These are phyloP conservation scores for Albugo laibachii DNA, from an alignment of 352 stramenopile species.

Conservation along the genomic window DNA sequence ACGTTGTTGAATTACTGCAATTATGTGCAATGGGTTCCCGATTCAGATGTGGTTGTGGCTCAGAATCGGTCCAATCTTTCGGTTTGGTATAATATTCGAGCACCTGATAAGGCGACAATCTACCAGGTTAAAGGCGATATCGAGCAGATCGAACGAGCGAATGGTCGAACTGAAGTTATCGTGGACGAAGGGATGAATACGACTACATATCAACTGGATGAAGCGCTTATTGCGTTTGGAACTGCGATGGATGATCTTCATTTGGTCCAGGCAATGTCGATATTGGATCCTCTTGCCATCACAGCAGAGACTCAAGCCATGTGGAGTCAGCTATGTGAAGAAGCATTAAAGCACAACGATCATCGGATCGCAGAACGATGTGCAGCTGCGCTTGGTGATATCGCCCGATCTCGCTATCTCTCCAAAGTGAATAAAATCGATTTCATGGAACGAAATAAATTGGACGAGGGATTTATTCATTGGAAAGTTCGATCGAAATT, in stretches of 20 bases:
- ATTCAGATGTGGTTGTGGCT: slow-evolving; percentile 88
- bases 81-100: slow-evolving; percentile 92
- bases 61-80: slow-evolving; percentile 84
- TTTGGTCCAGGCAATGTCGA: slow-evolving; percentile 81
- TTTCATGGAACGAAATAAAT: slow-evolving; percentile 50
- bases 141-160: slow-evolving; percentile 85
- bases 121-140: slow-evolving; percentile 91
- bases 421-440: slow-evolving; percentile 82
- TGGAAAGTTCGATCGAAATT: slow-evolving; percentile 75
- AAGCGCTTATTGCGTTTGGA: slow-evolving; percentile 87
- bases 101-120: slow-evolving; percentile 85
- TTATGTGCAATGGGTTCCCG: slow-evolving; percentile 93
- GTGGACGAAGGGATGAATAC: slow-evolving; percentile 90
- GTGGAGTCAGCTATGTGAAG: slow-evolving; percentile 82
- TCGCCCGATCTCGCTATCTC: slow-evolving; percentile 75
- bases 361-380: slow-evolving; percentile 82
- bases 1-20: slow-evolving; percentile 89
- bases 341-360: slow-evolving; percentile 72
- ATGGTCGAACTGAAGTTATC: slow-evolving; percentile 87
- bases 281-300: slow-evolving; percentile 82
- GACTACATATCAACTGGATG: slow-evolving; percentile 83
- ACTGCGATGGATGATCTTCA: slow-evolving; percentile 85
- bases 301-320: slow-evolving; percentile 85
- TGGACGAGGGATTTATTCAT: slow-evolving; percentile 57
- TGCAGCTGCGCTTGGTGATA: slow-evolving; percentile 80